Percentiles rank a stretch among this genome's conserved stretches.
phyloP scores from a whole-genome alignment of 208 protist species.

The Acanthamoeba rhysodes region DNA sequence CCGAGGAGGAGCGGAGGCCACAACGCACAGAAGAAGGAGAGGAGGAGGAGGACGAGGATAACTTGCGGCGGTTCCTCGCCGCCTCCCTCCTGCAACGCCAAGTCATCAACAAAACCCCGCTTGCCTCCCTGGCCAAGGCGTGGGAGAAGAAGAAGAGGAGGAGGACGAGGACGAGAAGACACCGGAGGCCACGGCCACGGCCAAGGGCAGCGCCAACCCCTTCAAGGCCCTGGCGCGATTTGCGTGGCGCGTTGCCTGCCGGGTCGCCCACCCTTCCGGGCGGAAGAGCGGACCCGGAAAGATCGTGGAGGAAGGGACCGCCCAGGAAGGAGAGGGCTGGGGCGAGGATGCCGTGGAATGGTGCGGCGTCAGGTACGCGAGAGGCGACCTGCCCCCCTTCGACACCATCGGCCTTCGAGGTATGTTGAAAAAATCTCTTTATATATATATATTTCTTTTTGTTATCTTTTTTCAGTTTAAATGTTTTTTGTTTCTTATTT shows the following conservation, averaged over 20 bases:
- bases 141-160: background rate
- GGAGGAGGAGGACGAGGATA: background rate
- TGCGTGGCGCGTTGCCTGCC: too few relatives aligned
- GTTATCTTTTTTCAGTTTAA: background rate
- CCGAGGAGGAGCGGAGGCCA: too few relatives aligned
- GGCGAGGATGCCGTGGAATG: constrained; percentile 4
- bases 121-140: background rate
- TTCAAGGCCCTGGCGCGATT: background rate
- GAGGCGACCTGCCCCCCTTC: background rate
- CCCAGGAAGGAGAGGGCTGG: background rate
- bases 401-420: background rate
- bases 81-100: background rate
- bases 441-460: background rate
- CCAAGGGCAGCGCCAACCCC: background rate
- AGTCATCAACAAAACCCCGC: background rate
- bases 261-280: too few relatives aligned
- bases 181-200: too few relatives aligned
- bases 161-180: background rate
- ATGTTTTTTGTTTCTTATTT: too few relatives aligned
- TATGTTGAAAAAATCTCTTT: too few relatives aligned
- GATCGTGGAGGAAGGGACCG: background rate
- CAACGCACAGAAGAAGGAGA: too few relatives aligned
- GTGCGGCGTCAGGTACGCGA: background rate
- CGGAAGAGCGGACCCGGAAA: background rate
- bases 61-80: background rate